Percentiles rank a stretch among this genome's conserved stretches.
phyloP scores from a whole-genome alignment of 352 stramenopile species.

The Globisporangium alternatum region DNA sequence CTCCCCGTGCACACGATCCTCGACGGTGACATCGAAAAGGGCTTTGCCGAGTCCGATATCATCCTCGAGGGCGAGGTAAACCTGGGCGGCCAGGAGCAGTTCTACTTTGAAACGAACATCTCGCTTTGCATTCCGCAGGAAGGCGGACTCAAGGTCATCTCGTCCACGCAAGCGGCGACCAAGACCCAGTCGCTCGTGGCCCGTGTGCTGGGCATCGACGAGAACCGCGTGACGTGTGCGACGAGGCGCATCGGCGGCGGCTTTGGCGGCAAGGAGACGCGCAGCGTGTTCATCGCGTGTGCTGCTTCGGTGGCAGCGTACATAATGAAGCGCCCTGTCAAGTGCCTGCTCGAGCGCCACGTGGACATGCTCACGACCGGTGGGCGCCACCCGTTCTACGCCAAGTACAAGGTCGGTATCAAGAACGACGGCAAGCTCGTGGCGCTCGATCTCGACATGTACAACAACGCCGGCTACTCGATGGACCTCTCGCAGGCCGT shows the following conservation, averaged over 20 bases:
- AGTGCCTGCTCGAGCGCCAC: conserved; percentile 91
- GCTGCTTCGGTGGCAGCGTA: conserved; percentile 90
- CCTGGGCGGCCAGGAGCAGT: conserved; percentile 94
- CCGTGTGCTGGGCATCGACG: conserved; percentile 88
- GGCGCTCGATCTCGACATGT: conserved; percentile 91
- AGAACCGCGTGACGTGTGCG: conserved; percentile 88
- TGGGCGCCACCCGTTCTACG: conserved; percentile 91
- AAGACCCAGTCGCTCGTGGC: conserved; percentile 92
- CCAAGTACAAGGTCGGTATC: conserved; percentile 92
- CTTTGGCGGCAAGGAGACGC: conserved; percentile 96
- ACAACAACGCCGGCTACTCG: conserved; percentile 94
- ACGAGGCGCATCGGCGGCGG: conserved; percentile 95
- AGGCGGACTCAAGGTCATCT: conserved; percentile 91
- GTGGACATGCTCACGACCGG: conserved; percentile 95
- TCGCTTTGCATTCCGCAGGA: conserved; percentile 80
- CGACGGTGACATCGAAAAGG: conserved; percentile 77
- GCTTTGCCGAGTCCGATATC: conserved; percentile 59
- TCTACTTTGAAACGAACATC: conserved; percentile 94
- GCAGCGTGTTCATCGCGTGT: conserved; percentile 89
- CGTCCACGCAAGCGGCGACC: conserved; percentile 92
- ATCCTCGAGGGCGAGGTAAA: conserved; percentile 87
- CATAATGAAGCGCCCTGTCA: conserved; percentile 85
- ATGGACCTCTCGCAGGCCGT: conserved; percentile 94
- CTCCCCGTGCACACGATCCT: conserved; percentile 79
- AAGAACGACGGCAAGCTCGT: conserved; percentile 82